Conservation (phyloP, 352 stramenopile species). For the Heterotrichella gracilis region DNA sequence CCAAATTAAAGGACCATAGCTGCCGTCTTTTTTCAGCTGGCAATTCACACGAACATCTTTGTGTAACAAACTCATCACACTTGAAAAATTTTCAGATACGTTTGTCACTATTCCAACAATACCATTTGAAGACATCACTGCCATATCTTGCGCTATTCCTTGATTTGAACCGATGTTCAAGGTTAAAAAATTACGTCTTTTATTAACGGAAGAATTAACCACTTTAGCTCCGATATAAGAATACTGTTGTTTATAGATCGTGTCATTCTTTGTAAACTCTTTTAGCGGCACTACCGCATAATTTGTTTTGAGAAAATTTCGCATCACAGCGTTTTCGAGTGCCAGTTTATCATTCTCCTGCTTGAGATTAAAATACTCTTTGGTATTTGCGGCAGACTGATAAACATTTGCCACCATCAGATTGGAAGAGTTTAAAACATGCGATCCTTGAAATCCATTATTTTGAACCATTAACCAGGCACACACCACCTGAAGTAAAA, state of each 20-base stretch:
- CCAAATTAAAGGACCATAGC: neutral
- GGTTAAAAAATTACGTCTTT: neutral
- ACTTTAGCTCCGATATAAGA: neutral
- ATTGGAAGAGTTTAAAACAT: slow-evolving; percentile 5
- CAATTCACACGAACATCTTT: neutral
- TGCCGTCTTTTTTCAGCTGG: slow-evolving; percentile 1
- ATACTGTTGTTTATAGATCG: slow-evolving; percentile 1
- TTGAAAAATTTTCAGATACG: neutral
- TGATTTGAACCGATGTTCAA: neutral
- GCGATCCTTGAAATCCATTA: neutral
- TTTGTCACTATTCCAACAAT: neutral
- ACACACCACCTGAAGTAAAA: neutral
- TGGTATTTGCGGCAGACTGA: neutral
- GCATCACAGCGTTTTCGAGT: neutral
- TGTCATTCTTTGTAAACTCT: slow-evolving; percentile 5
- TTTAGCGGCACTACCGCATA: neutral
- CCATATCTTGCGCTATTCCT: neutral
- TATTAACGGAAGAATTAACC: neutral
- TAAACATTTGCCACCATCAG: neutral
- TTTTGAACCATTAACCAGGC: neutral
- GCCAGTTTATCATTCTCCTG: neutral
- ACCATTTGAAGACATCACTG: neutral
- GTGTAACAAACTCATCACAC: neutral
- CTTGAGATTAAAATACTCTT: slow-evolving; percentile 1
- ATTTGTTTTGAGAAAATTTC: slow-evolving; percentile 5